A percentile compares a stretch with the other conserved stretches of the same genome.
phyloP scores from a whole-genome alignment of 805 yeast genomes.

The Ogataea salicorniae region DNA sequence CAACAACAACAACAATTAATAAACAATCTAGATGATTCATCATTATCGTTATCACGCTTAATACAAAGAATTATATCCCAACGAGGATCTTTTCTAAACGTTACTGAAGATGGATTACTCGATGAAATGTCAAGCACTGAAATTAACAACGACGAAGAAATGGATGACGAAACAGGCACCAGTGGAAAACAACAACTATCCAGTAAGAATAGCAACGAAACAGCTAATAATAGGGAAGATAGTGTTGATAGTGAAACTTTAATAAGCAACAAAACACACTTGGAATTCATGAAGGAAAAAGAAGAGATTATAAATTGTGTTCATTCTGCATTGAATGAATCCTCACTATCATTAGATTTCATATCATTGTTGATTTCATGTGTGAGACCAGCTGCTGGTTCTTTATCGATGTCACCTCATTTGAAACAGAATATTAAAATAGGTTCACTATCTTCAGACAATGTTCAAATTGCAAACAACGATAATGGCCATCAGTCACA shows the following conservation, averaged over 20 bases:
- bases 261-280: conserved; percentile 18
- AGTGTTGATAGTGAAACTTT: neutral
- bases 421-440: conserved; percentile 67
- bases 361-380: conserved; percentile 78
- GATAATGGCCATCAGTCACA: conserved; percentile 8
- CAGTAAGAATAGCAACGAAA: conserved; percentile 14
- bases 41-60: conserved; percentile 40
- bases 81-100: conserved; percentile 51
- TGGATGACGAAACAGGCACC: conserved; percentile 7
- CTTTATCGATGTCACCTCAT: conserved; percentile 83
- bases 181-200: conserved; percentile 1
- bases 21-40: conserved; percentile 9
- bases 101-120: conserved; percentile 50
- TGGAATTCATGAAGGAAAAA: conserved; percentile 45
- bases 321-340: conserved; percentile 75
- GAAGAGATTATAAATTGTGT: conserved; percentile 48
- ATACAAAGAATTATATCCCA: conserved; percentile 57
- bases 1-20: neutral
- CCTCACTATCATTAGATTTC: conserved; percentile 82
- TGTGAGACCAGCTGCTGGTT: conserved; percentile 79
- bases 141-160: neutral
- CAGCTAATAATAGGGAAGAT: conserved; percentile 16
- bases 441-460: conserved; percentile 61
- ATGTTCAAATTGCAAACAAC: conserved; percentile 27
- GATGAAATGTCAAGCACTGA: conserved; percentile 35